Conservation (phyloP, 768 basidiomycete species). For the Boletus insuetus region DNA sequence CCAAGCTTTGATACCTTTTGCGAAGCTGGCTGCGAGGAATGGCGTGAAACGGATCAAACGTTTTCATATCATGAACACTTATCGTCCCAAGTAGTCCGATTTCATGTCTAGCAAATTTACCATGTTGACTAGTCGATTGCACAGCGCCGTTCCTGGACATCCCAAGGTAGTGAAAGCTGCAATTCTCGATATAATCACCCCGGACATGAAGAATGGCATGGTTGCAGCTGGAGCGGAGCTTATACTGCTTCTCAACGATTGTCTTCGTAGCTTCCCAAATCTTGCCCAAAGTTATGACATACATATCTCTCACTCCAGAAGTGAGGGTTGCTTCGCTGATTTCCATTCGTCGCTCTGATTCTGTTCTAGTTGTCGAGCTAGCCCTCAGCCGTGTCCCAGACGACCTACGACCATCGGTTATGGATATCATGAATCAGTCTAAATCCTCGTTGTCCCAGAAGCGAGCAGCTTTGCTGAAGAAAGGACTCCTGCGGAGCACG, state of each 20-base stretch:
- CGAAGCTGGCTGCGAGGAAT: constrained; percentile 73
- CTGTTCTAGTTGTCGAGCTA: constrained; percentile 58
- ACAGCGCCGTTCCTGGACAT: constrained; percentile 66
- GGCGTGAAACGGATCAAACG: constrained; percentile 74
- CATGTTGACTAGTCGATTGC: constrained; percentile 1
- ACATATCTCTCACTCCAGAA: constrained; percentile 72
- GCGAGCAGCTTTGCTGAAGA: constrained; percentile 64
- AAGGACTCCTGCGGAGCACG: constrained; percentile 61
- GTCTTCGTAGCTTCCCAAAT: constrained; percentile 70
- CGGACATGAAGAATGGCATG: constrained; percentile 61
- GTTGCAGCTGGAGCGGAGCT: constrained; percentile 73
- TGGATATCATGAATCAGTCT: constrained; percentile 62
- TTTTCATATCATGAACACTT: constrained; percentile 75
- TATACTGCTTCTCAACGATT: constrained; percentile 63
- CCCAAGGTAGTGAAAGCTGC: constrained; percentile 73
- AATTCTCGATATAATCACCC: constrained; percentile 80
- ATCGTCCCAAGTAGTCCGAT: constrained; percentile 57
- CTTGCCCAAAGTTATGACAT: constrained; percentile 68
- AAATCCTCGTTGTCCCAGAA: constrained; percentile 70
- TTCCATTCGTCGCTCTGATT: neutral
- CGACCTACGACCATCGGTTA: constrained; percentile 51
- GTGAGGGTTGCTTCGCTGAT: constrained; percentile 39
- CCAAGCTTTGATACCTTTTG: constrained; percentile 72
- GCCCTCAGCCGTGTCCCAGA: constrained; percentile 60
- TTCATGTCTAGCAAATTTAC: neutral